Evolutionary conservation across 108 stramenopile species (phyloP), one percentile per base, ranked within the genome.

Genomic region (Skeletonema marinoi): DNA sequence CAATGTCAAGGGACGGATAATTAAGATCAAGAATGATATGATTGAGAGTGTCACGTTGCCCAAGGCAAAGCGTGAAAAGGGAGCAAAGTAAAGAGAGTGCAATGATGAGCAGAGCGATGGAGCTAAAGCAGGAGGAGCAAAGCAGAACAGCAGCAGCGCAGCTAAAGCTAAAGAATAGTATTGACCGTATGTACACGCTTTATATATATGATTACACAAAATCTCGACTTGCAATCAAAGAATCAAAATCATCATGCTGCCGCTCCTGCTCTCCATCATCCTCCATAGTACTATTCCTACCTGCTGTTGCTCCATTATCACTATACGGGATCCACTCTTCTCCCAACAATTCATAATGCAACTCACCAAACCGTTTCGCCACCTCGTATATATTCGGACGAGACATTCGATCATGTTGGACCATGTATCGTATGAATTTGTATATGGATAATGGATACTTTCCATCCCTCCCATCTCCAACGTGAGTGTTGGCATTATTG

Each of bases 61-160:
- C 14, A 88, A 90, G 59, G 90, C 89, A 1, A 94, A 94, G 72
- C 77, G 78, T 38, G 91, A 94, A 82, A 94, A 92, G 75, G 91
- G 91, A 0, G 77, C 13, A 1, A 75, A 75, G 41, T 85, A 77
- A 71, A 9, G 38, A 39, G 38, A 1, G 9, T 1, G 6, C 1
- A 9, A 8, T 39, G 8, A 39, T 39, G 6, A 8, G 38, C 8
- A 39, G 9, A 39, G 7, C 38, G 7, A 39, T 9, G 38, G 8
- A 39, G 38, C 7, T 25, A 25, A 25, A 36, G 6, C 35, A 36
- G 6, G 35, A 36, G 6, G 35, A 36, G 6, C 9, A 10, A 12
- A 14, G 11, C 44, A 16, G 44, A 46, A 46, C 7, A 46, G 44
- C 25, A 25, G 25, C 44, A 10, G 44, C 6, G 51, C 21, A 8